A percentile compares a stretch with the other conserved stretches of the same genome.
phyloP scores from a whole-genome alignment of 2,329 filamentous ascomycete species.

The Fusarium burgessii region DNA sequence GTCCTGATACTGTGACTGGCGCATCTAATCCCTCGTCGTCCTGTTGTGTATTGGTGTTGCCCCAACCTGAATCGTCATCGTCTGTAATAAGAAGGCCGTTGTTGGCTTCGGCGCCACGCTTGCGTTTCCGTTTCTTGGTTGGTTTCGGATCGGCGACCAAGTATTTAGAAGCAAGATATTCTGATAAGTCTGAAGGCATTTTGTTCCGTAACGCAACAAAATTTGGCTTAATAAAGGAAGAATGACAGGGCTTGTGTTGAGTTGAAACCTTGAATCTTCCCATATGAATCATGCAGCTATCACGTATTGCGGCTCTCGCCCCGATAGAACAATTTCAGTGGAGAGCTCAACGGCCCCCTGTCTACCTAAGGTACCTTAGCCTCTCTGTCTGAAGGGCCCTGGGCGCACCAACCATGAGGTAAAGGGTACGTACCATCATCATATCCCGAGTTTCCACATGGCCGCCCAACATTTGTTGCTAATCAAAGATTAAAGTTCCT shows the following conservation, averaged over 20 bases:
- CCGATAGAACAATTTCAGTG: conserved; percentile 22
- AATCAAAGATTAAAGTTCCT: conserved; percentile 25
- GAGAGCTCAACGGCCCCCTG: conserved; percentile 7
- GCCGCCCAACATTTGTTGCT: conserved; percentile 41
- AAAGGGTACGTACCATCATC: conserved; percentile 44
- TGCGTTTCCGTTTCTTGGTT: conserved; percentile 73
- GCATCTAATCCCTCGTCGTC: conserved; percentile 68
- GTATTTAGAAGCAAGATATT: conserved; percentile 93
- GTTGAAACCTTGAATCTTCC: conserved; percentile 9
- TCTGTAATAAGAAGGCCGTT: conserved; percentile 74
- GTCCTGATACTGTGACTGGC: conserved; percentile 62
- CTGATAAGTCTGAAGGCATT: conserved; percentile 75
- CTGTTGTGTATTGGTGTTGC: conserved; percentile 49
- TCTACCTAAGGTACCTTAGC: neutral
- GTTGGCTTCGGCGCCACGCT: conserved; percentile 58
- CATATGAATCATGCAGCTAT: conserved; percentile 44
- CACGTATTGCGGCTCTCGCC: conserved; percentile 26
- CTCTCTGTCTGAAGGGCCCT: neutral
- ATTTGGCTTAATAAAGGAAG: conserved; percentile 2
- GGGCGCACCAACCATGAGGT: conserved; percentile 25
- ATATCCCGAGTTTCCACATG: conserved; percentile 40
- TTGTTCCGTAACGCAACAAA: conserved; percentile 4
- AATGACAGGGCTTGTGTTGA: conserved; percentile 7
- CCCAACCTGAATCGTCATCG: conserved; percentile 70
- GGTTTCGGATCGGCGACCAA: conserved; percentile 71